These are phyloP conservation scores for Carex myosuroides DNA, from an alignment of 176 grass and related monocot genomes.

Conservation along the genomic window DNA sequence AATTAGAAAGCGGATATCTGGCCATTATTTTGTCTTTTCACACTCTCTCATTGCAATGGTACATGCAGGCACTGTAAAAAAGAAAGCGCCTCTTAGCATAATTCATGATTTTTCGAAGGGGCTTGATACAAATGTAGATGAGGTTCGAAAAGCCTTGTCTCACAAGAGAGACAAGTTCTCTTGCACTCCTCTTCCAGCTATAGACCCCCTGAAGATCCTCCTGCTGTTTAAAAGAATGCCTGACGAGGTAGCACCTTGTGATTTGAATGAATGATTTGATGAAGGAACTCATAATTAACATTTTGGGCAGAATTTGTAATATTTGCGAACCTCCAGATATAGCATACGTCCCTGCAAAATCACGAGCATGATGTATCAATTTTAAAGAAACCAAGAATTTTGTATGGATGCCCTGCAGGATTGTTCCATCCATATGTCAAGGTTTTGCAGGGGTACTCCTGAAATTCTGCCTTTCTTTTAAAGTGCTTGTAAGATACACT, in stretches of 20 bases:
- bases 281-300: background rate
- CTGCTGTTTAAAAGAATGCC: conserved; percentile 78
- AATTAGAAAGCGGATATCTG: background rate
- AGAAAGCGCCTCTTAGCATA: conserved; percentile 49
- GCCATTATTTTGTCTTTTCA: background rate
- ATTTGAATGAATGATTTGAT: background rate
- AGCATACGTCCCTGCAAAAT: background rate
- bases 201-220: conserved; percentile 56
- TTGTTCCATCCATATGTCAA: background rate
- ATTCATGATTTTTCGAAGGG: conserved; percentile 70
- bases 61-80: conserved; percentile 75
- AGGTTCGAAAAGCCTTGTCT: conserved; percentile 43
- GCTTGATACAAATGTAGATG: conserved; percentile 56
- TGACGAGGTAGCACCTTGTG: conserved; percentile 51
- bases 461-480: background rate
- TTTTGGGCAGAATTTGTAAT: background rate
- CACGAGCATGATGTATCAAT: background rate
- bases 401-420: background rate
- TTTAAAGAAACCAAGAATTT: background rate
- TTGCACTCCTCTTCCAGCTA: conserved; percentile 29
- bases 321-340: background rate
- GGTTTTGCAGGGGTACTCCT: background rate
- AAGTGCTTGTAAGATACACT: background rate
- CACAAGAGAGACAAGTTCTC: conserved; percentile 60
- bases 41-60: background rate